Conservation (phyloP, 148 eudicot species). For the Salicornia ramosissima region DNA sequence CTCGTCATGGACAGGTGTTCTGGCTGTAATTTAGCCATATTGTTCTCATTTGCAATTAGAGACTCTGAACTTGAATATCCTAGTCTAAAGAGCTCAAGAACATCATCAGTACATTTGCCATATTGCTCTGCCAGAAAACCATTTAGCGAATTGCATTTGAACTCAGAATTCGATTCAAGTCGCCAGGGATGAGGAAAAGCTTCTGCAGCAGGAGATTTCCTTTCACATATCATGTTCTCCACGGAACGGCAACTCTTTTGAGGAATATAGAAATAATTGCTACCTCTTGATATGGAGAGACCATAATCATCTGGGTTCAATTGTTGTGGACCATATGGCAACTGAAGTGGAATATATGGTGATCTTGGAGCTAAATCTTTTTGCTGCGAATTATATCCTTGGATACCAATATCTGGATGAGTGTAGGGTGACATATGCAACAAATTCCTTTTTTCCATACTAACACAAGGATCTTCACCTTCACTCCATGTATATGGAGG, state of each 20-base stretch:
- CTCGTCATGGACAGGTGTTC: slow-evolving; percentile 13
- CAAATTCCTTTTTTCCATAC: not conserved
- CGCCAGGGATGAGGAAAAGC: slow-evolving; percentile 21
- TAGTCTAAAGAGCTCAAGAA: slow-evolving; percentile 1
- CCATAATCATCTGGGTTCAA: slow-evolving; percentile 21
- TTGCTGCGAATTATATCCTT: slow-evolving; percentile 10
- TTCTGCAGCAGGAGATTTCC: slow-evolving; percentile 19
- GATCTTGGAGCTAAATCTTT: slow-evolving; percentile 15
- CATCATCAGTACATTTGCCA: slow-evolving; percentile 15
- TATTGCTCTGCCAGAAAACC: slow-evolving; percentile 18
- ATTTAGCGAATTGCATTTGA: slow-evolving; percentile 24
- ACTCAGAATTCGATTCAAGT: slow-evolving; percentile 22
- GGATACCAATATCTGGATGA: slow-evolving; percentile 14
- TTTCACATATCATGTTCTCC: slow-evolving; percentile 21
- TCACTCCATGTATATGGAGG: slow-evolving; percentile 1
- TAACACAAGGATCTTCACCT: slow-evolving; percentile 1
- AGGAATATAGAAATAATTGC: slow-evolving; percentile 17
- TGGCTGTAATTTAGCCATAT: not conserved
- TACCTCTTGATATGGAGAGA: slow-evolving; percentile 11
- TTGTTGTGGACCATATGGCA: slow-evolving; percentile 25
- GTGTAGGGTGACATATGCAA: slow-evolving; percentile 22
- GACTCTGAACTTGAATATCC: slow-evolving; percentile 9
- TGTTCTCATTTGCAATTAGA: not conserved
- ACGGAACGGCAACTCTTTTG: slow-evolving; percentile 19
- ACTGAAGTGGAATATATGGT: slow-evolving; percentile 24